Evolutionary conservation across 2,329 filamentous ascomycete species (phyloP), one percentile per base, ranked within the genome.

Genomic region (Aspergillus oerlinghausenensis): DNA sequence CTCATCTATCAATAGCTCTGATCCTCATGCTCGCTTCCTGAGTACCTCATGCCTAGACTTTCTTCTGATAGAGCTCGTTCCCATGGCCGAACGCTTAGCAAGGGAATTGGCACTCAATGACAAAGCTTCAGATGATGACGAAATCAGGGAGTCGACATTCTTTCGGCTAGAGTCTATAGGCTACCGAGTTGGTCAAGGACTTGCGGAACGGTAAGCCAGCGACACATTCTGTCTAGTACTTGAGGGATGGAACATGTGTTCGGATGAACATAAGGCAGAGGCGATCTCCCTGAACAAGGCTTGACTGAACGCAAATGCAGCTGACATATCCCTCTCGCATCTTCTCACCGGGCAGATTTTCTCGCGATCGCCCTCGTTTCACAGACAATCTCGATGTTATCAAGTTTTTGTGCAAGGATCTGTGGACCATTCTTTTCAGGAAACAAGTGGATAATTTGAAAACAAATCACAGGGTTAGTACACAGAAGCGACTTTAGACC

Each of bases 391-490:
- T 99, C 45, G 94, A 97, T 70, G 89, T 92, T 51, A 99, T 99
- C 73, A 99, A 99, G 74, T 97, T 99, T 70, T 81, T 99, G 51
- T 99, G 94, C 84, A 99, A 99, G 79, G 94, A 99, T 73, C 82
- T 99, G 48, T 99, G 94, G 94, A 92, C 86, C 35, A 81, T 97
- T 21, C 84, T 97, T 17, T 99, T 97, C 75, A 84, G 90, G 71
- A 99, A 99, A 77, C 95, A 97, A 74, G 90, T 99, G 69, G 94
- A 99, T 75, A 99, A 99, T 72, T 82, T 99, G 49, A 99, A 99
- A 77, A 99, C 94, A 8, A 99, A 99, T 71, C 94, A 99, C 73
- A 82, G 94, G 66, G 88, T 91, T 78, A 19, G 80, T 63, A 52
- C 26, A 38, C 21, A 21, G 10, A 25, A 14, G 19, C 19, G 11